Conservation (phyloP, 2,329 filamentous ascomycete species). For the Monilinia fructicola region DNA sequence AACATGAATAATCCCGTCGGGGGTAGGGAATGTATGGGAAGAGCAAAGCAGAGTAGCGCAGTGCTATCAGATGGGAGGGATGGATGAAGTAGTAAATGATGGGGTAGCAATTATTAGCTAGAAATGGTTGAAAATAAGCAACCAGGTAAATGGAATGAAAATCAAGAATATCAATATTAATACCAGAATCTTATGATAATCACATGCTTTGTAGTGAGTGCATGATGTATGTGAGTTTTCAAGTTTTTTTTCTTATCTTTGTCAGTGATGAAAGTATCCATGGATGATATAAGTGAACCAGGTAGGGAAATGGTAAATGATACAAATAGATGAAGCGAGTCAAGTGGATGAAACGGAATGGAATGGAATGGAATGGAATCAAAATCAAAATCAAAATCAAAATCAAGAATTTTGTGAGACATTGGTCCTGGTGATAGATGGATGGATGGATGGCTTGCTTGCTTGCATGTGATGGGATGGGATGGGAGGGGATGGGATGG, state of each 20-base stretch:
- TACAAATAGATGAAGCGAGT: too few species aligned
- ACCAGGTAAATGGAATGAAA: not conserved
- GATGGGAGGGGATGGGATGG: too few species aligned
- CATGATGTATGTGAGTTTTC: too few species aligned
- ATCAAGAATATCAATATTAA: not conserved
- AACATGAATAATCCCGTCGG: not conserved
- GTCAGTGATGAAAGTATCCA: too few species aligned
- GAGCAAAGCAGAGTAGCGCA: not conserved
- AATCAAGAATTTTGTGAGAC: too few species aligned
- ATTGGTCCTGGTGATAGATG: too few species aligned
- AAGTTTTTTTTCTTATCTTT: too few species aligned
- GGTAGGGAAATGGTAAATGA: not conserved
- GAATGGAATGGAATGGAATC: too few species aligned
- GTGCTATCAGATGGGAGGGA: not conserved
- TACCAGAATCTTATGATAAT: not conserved
- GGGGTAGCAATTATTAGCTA: constrained; percentile 5
- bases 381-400: too few species aligned
- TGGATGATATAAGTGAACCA: not conserved
- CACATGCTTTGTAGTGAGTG: not conserved
- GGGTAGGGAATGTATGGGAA: not conserved
- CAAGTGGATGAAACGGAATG: too few species aligned
- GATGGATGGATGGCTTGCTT: too few species aligned
- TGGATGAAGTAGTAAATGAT: not conserved
- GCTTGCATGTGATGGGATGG: too few species aligned
- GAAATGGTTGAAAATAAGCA: not conserved